A percentile compares a stretch with the other conserved stretches of the same genome.
These are phyloP conservation scores for Coemansia sp. DNA, from an alignment of 192 early-diverging fungal genomes.

Conservation along the genomic window DNA sequence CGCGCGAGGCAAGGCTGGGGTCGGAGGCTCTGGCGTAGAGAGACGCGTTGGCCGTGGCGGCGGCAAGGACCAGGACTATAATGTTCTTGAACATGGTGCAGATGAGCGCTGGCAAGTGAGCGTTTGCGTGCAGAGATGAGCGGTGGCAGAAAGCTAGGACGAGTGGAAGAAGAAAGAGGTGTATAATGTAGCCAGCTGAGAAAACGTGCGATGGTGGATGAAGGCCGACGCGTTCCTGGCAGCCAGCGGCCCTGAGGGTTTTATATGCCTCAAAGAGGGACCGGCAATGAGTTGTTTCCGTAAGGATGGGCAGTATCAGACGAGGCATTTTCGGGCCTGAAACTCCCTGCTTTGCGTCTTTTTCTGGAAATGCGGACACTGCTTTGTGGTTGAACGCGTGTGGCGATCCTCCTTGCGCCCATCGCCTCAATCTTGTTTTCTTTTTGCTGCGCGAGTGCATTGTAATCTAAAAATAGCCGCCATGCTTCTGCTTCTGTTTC, in stretches of 20 bases:
- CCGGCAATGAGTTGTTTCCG: neutral
- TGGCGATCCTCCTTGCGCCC: too few relatives aligned
- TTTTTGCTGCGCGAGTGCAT: too few relatives aligned
- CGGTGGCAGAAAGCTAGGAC: neutral
- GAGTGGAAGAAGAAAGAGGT: neutral
- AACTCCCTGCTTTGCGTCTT: neutral
- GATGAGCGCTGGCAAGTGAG: neutral
- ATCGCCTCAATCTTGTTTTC: too few relatives aligned
- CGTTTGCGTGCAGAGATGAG: neutral
- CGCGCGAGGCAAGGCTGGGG: neutral
- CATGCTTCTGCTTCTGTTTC: too few relatives aligned
- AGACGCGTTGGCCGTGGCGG: slow-evolving; percentile 7
- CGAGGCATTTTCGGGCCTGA: neutral
- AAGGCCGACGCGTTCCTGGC: too few relatives aligned
- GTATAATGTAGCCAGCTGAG: neutral
- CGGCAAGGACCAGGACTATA: slow-evolving; percentile 9
- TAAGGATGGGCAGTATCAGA: too few relatives aligned
- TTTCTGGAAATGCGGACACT: too few relatives aligned
- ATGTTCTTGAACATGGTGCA: slow-evolving; percentile 18
- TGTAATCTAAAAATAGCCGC: too few relatives aligned
- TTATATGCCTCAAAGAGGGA: slow-evolving; percentile 1
- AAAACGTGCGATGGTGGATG: too few relatives aligned
- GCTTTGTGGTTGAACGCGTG: too few relatives aligned
- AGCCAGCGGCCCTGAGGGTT: neutral
- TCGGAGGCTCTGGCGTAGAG: neutral